Evolutionary conservation across 106 monocot species (phyloP).

Genomic region (Iris macrosiphon): DNA sequence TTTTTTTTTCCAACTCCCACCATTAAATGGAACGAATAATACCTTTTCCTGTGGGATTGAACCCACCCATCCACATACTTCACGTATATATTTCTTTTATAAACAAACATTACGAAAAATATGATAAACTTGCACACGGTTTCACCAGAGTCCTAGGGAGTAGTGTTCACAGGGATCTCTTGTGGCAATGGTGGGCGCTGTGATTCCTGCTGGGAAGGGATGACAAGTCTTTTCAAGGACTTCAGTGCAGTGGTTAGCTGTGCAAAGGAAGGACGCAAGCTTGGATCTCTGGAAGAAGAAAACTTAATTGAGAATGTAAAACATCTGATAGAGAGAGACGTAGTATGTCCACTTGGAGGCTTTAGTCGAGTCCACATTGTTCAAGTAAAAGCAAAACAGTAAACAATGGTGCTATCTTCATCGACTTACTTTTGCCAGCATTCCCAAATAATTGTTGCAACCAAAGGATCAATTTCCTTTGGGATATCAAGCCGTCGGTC

Average conservation of each 20-base stretch:
- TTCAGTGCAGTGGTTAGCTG: constrained; percentile 62
- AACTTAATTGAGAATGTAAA: no score
- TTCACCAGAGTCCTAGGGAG: constrained; percentile 28
- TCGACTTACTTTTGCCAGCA: constrained; percentile 88
- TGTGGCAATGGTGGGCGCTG: constrained; percentile 40
- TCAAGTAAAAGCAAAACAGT: background rate
- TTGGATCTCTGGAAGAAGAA: constrained; percentile 64
- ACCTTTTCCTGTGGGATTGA: no score
- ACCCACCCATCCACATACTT: no score
- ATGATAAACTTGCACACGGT: constrained; percentile 4
- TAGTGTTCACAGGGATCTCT: constrained; percentile 64
- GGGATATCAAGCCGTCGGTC: constrained; percentile 90
- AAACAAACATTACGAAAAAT: background rate
- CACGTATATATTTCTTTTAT: background rate
- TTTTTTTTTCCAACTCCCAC: no score
- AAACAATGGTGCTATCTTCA: background rate
- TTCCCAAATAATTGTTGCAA: constrained; percentile 71
- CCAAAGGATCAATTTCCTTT: constrained; percentile 86
- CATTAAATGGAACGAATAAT: no score
- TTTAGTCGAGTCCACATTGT: background rate
- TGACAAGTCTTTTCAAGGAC: constrained; percentile 63
- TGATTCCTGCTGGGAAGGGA: constrained; percentile 43
- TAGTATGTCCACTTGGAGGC: background rate
- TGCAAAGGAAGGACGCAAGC: constrained; percentile 82
- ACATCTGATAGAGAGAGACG: no score